These are phyloP conservation scores for Penicillium sclerotigenum DNA, from an alignment of 2,329 filamentous ascomycete species.

Conservation along the genomic window DNA sequence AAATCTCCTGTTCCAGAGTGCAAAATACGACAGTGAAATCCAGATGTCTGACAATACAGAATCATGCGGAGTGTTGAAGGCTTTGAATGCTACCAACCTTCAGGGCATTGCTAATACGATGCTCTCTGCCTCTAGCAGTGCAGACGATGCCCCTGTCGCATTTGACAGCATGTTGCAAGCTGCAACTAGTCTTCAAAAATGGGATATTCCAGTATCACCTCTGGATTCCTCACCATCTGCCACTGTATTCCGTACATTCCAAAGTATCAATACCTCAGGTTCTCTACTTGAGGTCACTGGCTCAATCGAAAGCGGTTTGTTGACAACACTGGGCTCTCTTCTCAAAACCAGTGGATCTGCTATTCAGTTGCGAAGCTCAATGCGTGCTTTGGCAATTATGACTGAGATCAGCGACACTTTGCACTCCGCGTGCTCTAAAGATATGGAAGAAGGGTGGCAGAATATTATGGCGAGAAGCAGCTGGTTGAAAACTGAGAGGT, in stretches of 20 bases:
- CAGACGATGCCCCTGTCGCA: slow-evolving; percentile 48
- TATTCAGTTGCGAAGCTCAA: slow-evolving; percentile 53
- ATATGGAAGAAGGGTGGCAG: slow-evolving; percentile 61
- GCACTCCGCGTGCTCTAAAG: slow-evolving; percentile 55
- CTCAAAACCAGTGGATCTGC: slow-evolving; percentile 37
- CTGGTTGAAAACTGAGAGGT: slow-evolving; percentile 84
- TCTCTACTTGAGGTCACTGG: slow-evolving; percentile 53
- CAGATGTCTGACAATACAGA: slow-evolving; percentile 58
- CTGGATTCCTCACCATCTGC: slow-evolving; percentile 61
- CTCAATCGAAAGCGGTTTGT: slow-evolving; percentile 61
- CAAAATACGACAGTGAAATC: slow-evolving; percentile 83
- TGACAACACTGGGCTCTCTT: slow-evolving; percentile 46
- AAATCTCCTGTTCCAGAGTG: slow-evolving; percentile 84
- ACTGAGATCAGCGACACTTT: slow-evolving; percentile 79
- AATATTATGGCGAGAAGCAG: slow-evolving; percentile 63
- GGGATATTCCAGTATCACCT: slow-evolving; percentile 78
- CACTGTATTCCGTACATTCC: slow-evolving; percentile 75
- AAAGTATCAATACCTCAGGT: slow-evolving; percentile 68
- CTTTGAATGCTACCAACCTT: slow-evolving; percentile 75
- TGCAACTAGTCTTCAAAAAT: slow-evolving; percentile 79
- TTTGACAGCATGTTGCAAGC: slow-evolving; percentile 73
- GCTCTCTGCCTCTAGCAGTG: slow-evolving; percentile 59
- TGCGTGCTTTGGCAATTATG: slow-evolving; percentile 66
- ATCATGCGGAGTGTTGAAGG: slow-evolving; percentile 67
- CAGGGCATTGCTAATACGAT: slow-evolving; percentile 82